phyloP scores from a whole-genome alignment of 495 filamentous ascomycete species.

The Tuber indicum region DNA sequence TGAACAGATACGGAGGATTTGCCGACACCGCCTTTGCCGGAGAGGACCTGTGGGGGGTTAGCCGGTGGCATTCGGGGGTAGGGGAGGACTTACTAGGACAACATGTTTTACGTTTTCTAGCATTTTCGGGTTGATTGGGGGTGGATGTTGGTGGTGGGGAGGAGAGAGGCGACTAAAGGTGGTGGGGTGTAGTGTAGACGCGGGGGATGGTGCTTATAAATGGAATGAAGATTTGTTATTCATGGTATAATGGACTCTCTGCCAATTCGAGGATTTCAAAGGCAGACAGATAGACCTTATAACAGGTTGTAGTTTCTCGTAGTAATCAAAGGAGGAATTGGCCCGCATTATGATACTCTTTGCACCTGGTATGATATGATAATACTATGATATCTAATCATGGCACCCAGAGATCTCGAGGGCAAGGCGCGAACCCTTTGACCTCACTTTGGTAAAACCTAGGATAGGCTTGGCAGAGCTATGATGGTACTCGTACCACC shows the following conservation, averaged over 20 bases:
- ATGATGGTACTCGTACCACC: no score
- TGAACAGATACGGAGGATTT: conserved; percentile 97
- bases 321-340: neutral
- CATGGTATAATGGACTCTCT: neutral
- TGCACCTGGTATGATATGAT: neutral
- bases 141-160: neutral
- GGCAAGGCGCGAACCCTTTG: neutral
- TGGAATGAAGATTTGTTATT: neutral
- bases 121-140: conserved; percentile 44
- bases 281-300: neutral
- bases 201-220: neutral
- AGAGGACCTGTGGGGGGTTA: conserved; percentile 59
- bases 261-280: neutral
- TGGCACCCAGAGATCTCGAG: neutral
- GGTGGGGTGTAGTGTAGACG: neutral
- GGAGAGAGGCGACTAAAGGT: neutral
- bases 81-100: conserved; percentile 48
- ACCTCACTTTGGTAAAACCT: neutral
- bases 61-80: conserved; percentile 22
- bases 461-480: neutral
- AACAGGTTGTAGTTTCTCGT: neutral
- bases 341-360: neutral
- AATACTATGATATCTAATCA: neutral
- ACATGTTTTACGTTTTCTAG: conserved; percentile 56
- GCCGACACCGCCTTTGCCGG: conserved; percentile 94